phyloP scores from a whole-genome alignment of 2,329 filamentous ascomycete genomes.

The Aspergillus novofumigatus region DNA sequence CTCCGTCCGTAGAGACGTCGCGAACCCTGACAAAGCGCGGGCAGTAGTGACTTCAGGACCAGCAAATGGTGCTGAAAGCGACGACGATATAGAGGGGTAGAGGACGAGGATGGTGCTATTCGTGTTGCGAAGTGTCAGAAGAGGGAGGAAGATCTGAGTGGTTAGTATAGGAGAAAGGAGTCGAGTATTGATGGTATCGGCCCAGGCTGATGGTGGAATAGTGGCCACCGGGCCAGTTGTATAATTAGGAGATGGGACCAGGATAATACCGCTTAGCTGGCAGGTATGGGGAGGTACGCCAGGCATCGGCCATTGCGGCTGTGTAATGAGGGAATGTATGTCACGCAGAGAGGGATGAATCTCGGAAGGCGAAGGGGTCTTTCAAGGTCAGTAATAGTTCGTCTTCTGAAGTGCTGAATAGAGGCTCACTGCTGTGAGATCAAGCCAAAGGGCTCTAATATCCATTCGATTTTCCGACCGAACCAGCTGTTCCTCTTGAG shows the following conservation, averaged over 20 bases:
- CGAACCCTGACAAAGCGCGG: slow-evolving; percentile 81
- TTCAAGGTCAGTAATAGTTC: slow-evolving; percentile 11
- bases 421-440: slow-evolving; percentile 56
- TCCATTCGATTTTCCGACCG: slow-evolving; percentile 73
- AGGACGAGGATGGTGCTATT: slow-evolving; percentile 44
- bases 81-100: slow-evolving; percentile 45
- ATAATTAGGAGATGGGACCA: slow-evolving; percentile 76
- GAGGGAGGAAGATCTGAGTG: slow-evolving; percentile 81
- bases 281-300: slow-evolving; percentile 72
- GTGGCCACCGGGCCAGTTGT: slow-evolving; percentile 80
- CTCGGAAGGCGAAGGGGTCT: slow-evolving; percentile 53
- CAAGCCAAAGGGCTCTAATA: slow-evolving; percentile 74
- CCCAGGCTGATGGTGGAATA: slow-evolving; percentile 76
- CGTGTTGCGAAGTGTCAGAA: slow-evolving; percentile 60
- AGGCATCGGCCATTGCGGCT: slow-evolving; percentile 70
- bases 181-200: slow-evolving; percentile 87
- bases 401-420: neutral
- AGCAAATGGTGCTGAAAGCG: slow-evolving; percentile 41
- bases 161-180: slow-evolving; percentile 85
- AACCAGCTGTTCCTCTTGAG: slow-evolving; percentile 78
- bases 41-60: slow-evolving; percentile 82
- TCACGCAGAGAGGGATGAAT: slow-evolving; percentile 63
- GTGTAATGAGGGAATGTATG: slow-evolving; percentile 68
- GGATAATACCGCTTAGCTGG: slow-evolving; percentile 71
- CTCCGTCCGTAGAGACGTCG: slow-evolving; percentile 74